Conservation (phyloP, 257 asterid genomes). For the Knoxia roxburghii region DNA sequence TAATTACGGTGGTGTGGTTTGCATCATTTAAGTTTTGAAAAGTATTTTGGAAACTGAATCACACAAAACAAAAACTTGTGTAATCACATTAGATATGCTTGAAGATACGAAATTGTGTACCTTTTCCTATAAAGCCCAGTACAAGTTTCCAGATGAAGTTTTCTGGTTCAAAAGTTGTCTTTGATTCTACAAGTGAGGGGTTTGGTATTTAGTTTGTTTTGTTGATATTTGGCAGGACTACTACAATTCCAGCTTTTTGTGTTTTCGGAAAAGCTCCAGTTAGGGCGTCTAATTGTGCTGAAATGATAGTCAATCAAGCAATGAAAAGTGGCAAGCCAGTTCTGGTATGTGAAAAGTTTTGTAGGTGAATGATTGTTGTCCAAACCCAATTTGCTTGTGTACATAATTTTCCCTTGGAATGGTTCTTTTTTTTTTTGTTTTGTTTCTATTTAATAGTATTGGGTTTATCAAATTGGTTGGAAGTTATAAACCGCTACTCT, state of each 20-base stretch:
- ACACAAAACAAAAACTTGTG: background rate
- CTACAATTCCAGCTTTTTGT: slow-evolving; percentile 74
- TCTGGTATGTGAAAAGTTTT: slow-evolving; percentile 43
- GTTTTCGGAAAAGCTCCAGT: slow-evolving; percentile 75
- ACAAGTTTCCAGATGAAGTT: background rate
- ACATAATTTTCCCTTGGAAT: background rate
- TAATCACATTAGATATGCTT: too few species aligned
- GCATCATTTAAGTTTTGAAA: background rate
- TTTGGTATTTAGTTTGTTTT: background rate
- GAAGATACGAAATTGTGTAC: too few species aligned
- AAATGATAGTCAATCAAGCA: slow-evolving; percentile 33
- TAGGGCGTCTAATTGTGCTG: slow-evolving; percentile 45
- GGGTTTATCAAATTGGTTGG: background rate
- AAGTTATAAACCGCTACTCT: background rate
- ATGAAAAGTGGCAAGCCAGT: slow-evolving; percentile 49
- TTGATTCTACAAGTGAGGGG: background rate
- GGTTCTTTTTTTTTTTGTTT: background rate
- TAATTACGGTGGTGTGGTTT: background rate
- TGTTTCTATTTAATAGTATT: background rate
- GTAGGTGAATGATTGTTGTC: background rate
- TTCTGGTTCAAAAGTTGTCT: background rate
- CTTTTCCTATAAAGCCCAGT: background rate
- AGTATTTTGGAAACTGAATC: background rate
- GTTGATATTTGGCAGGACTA: slow-evolving; percentile 49
- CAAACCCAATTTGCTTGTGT: background rate